Evolutionary conservation across 108 stramenopile species (phyloP), one percentile per base, ranked within the genome.

Genomic region (Pseudonitzschia pungens): DNA sequence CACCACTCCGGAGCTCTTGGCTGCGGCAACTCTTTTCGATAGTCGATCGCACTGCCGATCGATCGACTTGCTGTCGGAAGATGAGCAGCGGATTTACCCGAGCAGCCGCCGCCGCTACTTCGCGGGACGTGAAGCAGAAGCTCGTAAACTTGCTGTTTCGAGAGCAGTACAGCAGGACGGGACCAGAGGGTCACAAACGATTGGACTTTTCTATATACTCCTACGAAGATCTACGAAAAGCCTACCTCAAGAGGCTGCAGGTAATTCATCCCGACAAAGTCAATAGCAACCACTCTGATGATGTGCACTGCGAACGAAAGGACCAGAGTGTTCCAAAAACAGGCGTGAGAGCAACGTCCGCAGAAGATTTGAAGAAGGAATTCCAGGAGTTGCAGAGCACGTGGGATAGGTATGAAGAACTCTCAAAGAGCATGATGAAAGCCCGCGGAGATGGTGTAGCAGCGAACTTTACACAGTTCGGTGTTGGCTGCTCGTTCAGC

Each of bases 401-500:
- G 36, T 92, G 93, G 93, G 78, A 84, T 16, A 70, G 79, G 63
- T 92, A 91, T 48, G 84, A 89, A 64, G 72, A 69, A 51, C 32
- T 85, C 33, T 78, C 74, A 18, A 81, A 75, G 70, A 24, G 60
- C 0, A 63, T 68, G 69, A 71, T 56, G 26, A 36, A 53, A 22
- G 28, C 21, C 58, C 42, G 21, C 14, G 45, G 58, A 20, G 66
- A 66, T 21, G 71, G 76, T 28, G 83, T 58, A 10, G 73, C 75
- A 2, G 71, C 78, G 28, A 84, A 86, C 53, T 94, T 94, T 70
- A 94, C 88, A 21, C 57, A 89, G 72, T 94, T 94, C 72, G 93
- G 91, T 6, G 93, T 94, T 21, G 93, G 93, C 28, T 94, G 93
- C 48, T 89, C 88, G 12, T 94, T 94, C 78, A 63, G 86, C 8